Base-by-base conservation (phyloP, 352 stramenopile species). In the Globisporangium nagaii region DNA sequence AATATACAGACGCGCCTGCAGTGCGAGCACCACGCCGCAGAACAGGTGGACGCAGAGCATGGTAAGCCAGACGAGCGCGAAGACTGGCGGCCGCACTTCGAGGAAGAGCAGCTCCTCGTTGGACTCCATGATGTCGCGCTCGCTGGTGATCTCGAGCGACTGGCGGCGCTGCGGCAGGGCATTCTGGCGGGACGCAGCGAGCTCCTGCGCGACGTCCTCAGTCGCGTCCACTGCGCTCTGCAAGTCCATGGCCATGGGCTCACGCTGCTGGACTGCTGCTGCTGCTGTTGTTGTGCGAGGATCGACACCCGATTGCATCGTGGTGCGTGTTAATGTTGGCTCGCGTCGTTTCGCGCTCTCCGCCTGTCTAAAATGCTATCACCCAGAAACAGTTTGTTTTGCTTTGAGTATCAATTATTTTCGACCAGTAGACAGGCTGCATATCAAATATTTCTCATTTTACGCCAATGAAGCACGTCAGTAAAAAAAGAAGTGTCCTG, bases 31-130 rank as follows among this genome's bases (percentile, higher is more conserved):
- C 1, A 28, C 31, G 11, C 53, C 58, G 36, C 62, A 70, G 25
- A 46, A 40, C 1, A 46, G 17, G 43, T 71, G 62, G 24, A 70
- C 55, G 9, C 13, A 8, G n/a, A 73, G 24, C 35, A 71, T 71
- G n/a, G 51, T 41, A 22, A 61, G 4, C 66, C 66, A 73, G 17
- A 65, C 25, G 35, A 45, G 22, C 6, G 52, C 53, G 34, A 65
- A 65, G 11, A 41, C 24, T 12, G 31, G 20, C 4, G 58, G 53
- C 9, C 58, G 58, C 28, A 65, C 30, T n/a, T 60, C 43, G 15
- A 60, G 35, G 27, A 60, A 60, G 24, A 60, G 44, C 35, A 60
- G 53, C 44, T 60, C 53, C 12, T 60, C 53, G 35, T 6, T 42
- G 27, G 44, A 53, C 35, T 60, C 53, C 34, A 60, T 41, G 8